Conservation (phyloP, 1,284 basidiomycete genomes). For the Irpex sp. region DNA sequence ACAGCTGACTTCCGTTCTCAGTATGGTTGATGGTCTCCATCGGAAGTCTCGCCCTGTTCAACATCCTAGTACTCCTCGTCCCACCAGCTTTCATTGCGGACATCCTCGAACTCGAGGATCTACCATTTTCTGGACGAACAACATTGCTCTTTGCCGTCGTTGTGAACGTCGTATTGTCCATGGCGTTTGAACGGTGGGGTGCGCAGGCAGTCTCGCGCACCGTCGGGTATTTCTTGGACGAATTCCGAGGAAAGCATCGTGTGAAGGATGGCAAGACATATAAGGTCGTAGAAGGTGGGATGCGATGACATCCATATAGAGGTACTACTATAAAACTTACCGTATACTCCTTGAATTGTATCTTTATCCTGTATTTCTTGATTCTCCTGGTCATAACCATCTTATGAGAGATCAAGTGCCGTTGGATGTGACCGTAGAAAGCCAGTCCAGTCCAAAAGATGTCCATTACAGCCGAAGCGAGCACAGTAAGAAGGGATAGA, state of each 20-base stretch:
- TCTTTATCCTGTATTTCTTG: not conserved
- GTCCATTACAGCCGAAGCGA: not conserved
- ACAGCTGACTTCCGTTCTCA: constrained; percentile 28
- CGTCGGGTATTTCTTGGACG: constrained; percentile 44
- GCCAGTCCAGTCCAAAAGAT: not conserved
- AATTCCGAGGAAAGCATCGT: constrained; percentile 43
- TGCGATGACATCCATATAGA: constrained; percentile 30
- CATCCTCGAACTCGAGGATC: constrained; percentile 75
- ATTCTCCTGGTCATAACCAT: not conserved
- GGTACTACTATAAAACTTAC: not conserved
- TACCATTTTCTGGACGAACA: constrained; percentile 71
- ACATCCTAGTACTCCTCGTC: constrained; percentile 69
- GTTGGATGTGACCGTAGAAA: not conserved
- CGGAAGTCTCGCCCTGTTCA: constrained; percentile 64
- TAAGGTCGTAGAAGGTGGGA: constrained; percentile 68
- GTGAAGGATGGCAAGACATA: constrained; percentile 63
- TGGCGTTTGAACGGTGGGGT: constrained; percentile 81
- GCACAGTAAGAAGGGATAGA: not conserved
- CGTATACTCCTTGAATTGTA: not conserved
- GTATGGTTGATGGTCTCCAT: constrained; percentile 80
- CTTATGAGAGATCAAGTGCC: no score
- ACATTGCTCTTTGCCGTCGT: constrained; percentile 70
- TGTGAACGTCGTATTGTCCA: constrained; percentile 72
- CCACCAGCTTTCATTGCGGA: constrained; percentile 62
- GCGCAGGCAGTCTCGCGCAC: constrained; percentile 55